Evolutionary conservation across 306 rosid genomes (phyloP).

Genomic region (Argentina anserina): DNA sequence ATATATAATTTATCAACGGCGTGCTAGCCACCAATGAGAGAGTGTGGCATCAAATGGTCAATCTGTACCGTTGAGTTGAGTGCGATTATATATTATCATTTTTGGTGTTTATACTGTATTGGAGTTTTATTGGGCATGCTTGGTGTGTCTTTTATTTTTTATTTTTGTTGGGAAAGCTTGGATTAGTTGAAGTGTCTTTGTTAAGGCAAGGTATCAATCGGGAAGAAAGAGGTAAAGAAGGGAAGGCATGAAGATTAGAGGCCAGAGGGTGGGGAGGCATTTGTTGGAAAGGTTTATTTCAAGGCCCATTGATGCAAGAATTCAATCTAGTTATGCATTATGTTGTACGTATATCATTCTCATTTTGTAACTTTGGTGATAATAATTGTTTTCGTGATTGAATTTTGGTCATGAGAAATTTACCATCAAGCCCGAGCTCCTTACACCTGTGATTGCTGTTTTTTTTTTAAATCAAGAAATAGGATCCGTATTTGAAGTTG

Average conservation of each 20-base stretch:
- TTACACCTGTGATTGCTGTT: no score
- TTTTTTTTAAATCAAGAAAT: no score
- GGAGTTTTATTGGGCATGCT: background rate
- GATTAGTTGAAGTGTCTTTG: background rate
- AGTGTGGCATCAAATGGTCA: background rate
- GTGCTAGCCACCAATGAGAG: background rate
- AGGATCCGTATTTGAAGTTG: no score
- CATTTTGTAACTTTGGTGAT: no score
- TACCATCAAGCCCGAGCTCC: no score
- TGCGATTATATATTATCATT: background rate
- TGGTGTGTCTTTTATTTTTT: background rate
- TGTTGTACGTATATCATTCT: no score
- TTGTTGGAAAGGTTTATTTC: no score
- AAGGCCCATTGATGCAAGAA: background rate
- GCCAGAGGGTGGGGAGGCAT: background rate
- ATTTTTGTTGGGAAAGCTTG: background rate
- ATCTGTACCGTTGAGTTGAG: slow-evolving; percentile 4
- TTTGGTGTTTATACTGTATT: background rate
- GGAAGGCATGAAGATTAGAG: background rate
- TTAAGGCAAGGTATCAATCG: background rate
- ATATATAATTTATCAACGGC: background rate
- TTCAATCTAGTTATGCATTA: background rate
- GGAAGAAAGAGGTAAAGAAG: background rate
- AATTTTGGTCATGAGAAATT: no score
- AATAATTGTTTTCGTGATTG: no score